Conservation (phyloP, 163 green algal species). For the Scenedesmus sp. region DNA sequence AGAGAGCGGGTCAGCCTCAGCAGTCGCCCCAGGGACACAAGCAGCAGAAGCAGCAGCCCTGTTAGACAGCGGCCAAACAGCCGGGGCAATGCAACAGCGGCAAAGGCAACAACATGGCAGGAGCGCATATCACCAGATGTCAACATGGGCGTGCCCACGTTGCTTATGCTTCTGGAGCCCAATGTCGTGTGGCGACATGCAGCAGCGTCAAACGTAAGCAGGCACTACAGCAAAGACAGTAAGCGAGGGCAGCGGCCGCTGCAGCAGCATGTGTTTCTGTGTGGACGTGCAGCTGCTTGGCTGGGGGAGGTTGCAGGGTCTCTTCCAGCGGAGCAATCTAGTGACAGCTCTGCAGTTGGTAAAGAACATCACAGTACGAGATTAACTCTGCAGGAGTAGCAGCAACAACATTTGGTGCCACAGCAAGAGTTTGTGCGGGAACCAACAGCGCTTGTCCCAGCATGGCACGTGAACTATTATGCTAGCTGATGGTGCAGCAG, state of each 20-base stretch:
- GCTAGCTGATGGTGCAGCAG: too few relatives aligned
- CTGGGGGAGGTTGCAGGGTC: background rate
- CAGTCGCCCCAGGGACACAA: background rate
- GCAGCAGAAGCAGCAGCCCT: slow-evolving; percentile 3
- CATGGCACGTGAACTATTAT: background rate
- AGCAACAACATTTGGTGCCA: background rate
- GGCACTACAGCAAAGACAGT: too few relatives aligned
- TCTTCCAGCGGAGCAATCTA: background rate
- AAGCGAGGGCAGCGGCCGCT: background rate
- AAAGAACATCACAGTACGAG: background rate
- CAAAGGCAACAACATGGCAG: slow-evolving; percentile 30
- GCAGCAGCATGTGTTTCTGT: background rate
- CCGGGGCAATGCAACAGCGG: background rate
- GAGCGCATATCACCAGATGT: slow-evolving; percentile 62
- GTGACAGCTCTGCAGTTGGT: background rate
- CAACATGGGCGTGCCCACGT: slow-evolving; percentile 72
- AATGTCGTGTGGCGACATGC: slow-evolving; percentile 77
- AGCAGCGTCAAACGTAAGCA: slow-evolving; percentile 40
- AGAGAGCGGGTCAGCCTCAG: slow-evolving; percentile 58
- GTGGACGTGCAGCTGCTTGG: background rate
- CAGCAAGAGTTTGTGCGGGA: too few relatives aligned
- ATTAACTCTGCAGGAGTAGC: background rate
- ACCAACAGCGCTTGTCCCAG: background rate
- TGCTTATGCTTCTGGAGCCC: slow-evolving; percentile 76
- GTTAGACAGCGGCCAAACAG: background rate